Conservation (phyloP, 441 rosid species). For the Pelargonium citronellum region DNA sequence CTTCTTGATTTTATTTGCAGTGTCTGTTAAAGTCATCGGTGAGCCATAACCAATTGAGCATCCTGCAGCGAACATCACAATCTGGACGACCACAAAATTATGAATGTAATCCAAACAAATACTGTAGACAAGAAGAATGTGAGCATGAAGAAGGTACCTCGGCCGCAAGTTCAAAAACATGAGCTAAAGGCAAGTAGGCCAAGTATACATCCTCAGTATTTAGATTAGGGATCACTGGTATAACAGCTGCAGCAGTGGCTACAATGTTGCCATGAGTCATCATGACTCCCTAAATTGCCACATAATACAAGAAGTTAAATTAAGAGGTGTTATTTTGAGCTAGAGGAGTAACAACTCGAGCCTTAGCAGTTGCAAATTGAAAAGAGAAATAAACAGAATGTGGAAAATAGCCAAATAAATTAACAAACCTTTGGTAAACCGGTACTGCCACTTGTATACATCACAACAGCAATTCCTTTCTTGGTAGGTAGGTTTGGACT, state of each 20-base stretch:
- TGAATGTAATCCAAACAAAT: conserved; percentile 20
- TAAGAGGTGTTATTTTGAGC: background rate
- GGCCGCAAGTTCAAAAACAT: conserved; percentile 89
- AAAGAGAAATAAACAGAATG: conserved; percentile 6
- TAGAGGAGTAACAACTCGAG: conserved; percentile 1
- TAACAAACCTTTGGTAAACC: conserved; percentile 81
- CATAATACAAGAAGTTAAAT: conserved; percentile 25
- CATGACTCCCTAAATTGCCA: conserved; percentile 74
- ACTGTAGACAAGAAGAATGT: conserved; percentile 16
- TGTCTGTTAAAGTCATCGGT: conserved; percentile 73
- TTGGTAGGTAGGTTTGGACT: conserved; percentile 60
- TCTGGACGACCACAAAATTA: conserved; percentile 40
- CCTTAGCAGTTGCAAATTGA: conserved; percentile 2
- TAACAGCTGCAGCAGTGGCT: conserved; percentile 79
- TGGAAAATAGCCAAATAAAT: background rate
- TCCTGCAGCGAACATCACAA: conserved; percentile 57
- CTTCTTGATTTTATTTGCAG: conserved; percentile 71
- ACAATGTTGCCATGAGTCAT: conserved; percentile 79
- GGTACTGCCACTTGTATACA: conserved; percentile 97
- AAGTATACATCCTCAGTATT: conserved; percentile 50
- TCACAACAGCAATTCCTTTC: conserved; percentile 64
- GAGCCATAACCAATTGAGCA: conserved; percentile 86
- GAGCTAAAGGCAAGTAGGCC: conserved; percentile 93
- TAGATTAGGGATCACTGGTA: conserved; percentile 57
- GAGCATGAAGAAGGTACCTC: conserved; percentile 45